These are phyloP conservation scores for Arctium minus DNA, from an alignment of 129 eudicot genomes.

Conservation along the genomic window DNA sequence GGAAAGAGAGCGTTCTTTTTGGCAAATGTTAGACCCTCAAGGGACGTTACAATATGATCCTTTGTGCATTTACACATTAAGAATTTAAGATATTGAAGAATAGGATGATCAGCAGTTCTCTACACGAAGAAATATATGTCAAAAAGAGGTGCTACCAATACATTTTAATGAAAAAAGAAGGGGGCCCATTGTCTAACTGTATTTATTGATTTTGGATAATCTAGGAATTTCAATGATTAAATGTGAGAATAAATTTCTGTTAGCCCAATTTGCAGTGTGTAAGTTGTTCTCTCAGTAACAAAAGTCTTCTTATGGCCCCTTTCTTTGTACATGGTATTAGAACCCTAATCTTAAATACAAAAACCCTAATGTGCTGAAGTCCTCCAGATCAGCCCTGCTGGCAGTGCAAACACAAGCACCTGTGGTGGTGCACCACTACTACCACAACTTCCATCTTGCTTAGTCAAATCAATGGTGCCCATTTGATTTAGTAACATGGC, in stretches of 20 bases:
- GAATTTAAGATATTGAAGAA: background rate
- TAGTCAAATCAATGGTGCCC: background rate
- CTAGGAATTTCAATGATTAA: background rate
- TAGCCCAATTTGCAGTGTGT: background rate
- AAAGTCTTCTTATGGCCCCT: background rate
- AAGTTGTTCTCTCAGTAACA: background rate
- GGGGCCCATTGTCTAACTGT: background rate
- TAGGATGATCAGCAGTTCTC: background rate
- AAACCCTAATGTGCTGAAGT: background rate
- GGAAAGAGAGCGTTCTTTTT: background rate
- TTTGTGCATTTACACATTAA: background rate
- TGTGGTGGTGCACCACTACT: background rate
- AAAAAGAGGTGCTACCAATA: background rate
- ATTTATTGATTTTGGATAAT: background rate
- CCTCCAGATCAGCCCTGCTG: background rate
- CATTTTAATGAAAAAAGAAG: too few relatives aligned
- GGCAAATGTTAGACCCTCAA: background rate
- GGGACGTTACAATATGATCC: background rate
- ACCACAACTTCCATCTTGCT: background rate
- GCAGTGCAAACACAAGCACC: background rate
- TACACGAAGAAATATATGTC: background rate
- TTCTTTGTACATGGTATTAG: background rate
- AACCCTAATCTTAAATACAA: background rate
- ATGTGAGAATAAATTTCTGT: background rate
- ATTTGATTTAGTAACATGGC: background rate